Percentiles rank a stretch among this genome's conserved stretches.
These are phyloP conservation scores for Gonium pectorale DNA, from an alignment of 139 green algal genomes.

Conservation along the genomic window DNA sequence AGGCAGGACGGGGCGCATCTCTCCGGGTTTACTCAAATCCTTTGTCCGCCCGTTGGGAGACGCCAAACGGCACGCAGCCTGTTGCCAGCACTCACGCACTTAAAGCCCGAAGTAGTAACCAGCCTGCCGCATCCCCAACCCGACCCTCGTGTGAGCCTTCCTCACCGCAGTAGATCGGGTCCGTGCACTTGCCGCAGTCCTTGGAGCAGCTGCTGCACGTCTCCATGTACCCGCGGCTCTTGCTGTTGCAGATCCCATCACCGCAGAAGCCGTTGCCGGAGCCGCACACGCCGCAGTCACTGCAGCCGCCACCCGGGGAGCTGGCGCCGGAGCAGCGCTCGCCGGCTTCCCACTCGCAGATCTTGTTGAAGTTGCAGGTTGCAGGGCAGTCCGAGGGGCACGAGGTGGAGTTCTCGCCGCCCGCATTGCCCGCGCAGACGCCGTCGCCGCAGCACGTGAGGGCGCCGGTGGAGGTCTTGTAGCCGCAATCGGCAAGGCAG, in stretches of 20 bases:
- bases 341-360: slow-evolving; percentile 84
- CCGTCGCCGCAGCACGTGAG: slow-evolving; percentile 18
- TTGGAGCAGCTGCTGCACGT: not conserved
- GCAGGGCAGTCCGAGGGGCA: not conserved
- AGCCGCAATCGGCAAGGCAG: slow-evolving; percentile 11
- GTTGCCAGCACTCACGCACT: not conserved
- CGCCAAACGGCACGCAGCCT: too few relatives aligned
- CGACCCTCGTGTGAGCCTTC: not conserved
- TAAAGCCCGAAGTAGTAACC: not conserved
- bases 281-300: not conserved
- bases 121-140: not conserved
- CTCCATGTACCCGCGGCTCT: not conserved
- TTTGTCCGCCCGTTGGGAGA: too few relatives aligned
- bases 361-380: slow-evolving; percentile 57
- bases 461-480: not conserved
- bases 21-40: not conserved
- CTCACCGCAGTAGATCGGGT: not conserved
- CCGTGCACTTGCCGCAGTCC: slow-evolving; percentile 19
- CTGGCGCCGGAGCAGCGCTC: not conserved
- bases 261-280: not conserved
- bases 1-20: not conserved
- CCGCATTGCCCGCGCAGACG: not conserved
- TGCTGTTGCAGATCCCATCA: not conserved
- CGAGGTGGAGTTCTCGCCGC: slow-evolving; percentile 3
- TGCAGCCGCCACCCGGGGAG: not conserved